Conservation (phyloP, 805 yeast genomes). For the Saccharomycopsis lassenensis region DNA sequence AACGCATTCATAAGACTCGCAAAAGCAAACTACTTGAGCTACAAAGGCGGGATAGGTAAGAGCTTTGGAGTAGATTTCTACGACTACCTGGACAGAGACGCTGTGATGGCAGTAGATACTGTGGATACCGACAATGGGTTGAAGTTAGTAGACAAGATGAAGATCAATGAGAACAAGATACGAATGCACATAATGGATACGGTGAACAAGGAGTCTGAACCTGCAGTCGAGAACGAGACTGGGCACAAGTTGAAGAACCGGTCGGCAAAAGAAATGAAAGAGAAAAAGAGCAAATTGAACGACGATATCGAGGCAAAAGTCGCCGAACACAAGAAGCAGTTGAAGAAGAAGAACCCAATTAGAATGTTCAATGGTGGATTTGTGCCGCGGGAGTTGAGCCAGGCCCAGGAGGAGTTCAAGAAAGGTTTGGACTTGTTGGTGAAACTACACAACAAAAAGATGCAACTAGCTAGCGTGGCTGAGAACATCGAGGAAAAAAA, state of each 20-base stretch:
- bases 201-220: not conserved
- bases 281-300: not conserved
- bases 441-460: not conserved
- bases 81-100: conserved; percentile 12
- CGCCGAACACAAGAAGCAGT: conserved; percentile 1
- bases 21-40: conserved; percentile 10
- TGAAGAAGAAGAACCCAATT: conserved; percentile 12
- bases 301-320: not conserved
- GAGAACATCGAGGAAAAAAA: too few species aligned
- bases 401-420: conserved; percentile 1
- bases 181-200: not conserved
- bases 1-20: conserved; percentile 7
- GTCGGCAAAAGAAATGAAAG: not conserved
- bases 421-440: too few species aligned
- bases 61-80: conserved; percentile 12
- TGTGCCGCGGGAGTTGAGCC: conserved; percentile 13
- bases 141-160: conserved; percentile 1
- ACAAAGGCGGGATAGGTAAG: conserved; percentile 5
- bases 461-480: too few species aligned
- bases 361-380: conserved; percentile 19
- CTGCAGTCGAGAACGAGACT: not conserved
- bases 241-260: not conserved
- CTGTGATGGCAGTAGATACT: not conserved
- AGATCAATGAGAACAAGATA: not conserved
- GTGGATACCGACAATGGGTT: conserved; percentile 1